Base-by-base conservation (phyloP, 73 alveolate genomes). In the Urostyla sp. region DNA sequence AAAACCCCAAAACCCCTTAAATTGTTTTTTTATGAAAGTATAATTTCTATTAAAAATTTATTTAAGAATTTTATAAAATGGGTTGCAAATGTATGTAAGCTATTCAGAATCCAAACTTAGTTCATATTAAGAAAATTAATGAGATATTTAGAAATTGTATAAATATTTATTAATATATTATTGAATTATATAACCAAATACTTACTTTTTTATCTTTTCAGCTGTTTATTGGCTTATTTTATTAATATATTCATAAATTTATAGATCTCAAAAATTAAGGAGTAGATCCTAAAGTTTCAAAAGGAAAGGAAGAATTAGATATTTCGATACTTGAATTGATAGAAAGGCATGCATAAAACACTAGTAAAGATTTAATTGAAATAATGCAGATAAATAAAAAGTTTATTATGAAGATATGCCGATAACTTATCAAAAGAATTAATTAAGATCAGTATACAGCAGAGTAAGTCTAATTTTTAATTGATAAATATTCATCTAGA, bases 291-390 rank as follows among this genome's bases (percentile, higher is more conserved):
- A 44, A 45, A 24, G 37, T 13, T 5, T 46, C 51, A 11, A 53
- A 10, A 23, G 83, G 83, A 13, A 31, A 55, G 4, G 83, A 69
- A n/a, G 37, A 48, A 7, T 6, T 69, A 8, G 49, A 44, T 28
- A 20, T 3, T 20, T 16, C 13, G 7, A 69, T 69, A 44, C 28
- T 48, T 23, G 83, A 69, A 3, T 23, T 43, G 16, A 49, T 69
- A 13, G 83, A 69, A 8, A 69, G 83, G 34, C 83, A 69, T 49
- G 83, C 83, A 30, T 46, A 69, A 27, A 59, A 59, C 11, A 46
- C 83, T 24, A 37, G 83, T 55, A 69, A 38, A 27, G 83, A 69
- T 10, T n/a, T 69, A 3, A 49, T 69, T 18, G 44, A 36, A 5
- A 52, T 69, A 1, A 69, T 69, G 83, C 36, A 69, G 55, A 69